Percentiles rank a stretch among this genome's conserved stretches.
Conservation (phyloP, 441 rosid species). For the Hypseocharis bilobata region DNA sequence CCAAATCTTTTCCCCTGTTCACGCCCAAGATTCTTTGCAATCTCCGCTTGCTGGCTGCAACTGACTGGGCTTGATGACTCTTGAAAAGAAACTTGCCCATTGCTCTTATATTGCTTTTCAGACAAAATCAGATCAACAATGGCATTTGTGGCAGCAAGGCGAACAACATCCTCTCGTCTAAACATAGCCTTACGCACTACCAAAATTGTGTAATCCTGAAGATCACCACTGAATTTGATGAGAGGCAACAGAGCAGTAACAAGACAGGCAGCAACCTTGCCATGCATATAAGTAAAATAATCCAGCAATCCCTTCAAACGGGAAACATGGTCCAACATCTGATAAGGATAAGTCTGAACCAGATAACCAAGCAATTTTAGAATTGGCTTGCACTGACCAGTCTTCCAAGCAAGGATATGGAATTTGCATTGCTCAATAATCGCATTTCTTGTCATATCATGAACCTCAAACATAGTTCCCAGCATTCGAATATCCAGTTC, state of each 20-base stretch:
- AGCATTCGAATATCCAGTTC: slow-evolving; percentile 62
- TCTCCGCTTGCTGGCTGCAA: slow-evolving; percentile 65
- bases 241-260: slow-evolving; percentile 57
- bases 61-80: slow-evolving; percentile 86
- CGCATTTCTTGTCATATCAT: slow-evolving; percentile 82
- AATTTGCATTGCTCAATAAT: slow-evolving; percentile 73
- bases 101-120: slow-evolving; percentile 50
- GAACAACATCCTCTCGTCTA: slow-evolving; percentile 59
- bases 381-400: slow-evolving; percentile 47
- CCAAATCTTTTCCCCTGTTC: no score
- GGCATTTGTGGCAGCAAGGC: slow-evolving; percentile 57
- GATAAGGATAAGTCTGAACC: slow-evolving; percentile 45
- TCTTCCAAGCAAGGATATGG: slow-evolving; percentile 59
- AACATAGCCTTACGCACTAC: slow-evolving; percentile 78
- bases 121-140: slow-evolving; percentile 49
- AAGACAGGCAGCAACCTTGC: slow-evolving; percentile 48
- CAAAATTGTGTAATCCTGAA: slow-evolving; percentile 61
- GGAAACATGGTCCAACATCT: slow-evolving; percentile 51
- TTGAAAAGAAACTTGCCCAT: slow-evolving; percentile 41
- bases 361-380: slow-evolving; percentile 48
- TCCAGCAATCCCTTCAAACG: slow-evolving; percentile 70
- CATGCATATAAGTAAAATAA: slow-evolving; percentile 64
- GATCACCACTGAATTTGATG: slow-evolving; percentile 49
- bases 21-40: slow-evolving; percentile 69
- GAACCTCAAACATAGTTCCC: slow-evolving; percentile 60